Evolutionary conservation across 208 protist genomes (phyloP).

Genomic region (Trypanosoma melophagium): DNA sequence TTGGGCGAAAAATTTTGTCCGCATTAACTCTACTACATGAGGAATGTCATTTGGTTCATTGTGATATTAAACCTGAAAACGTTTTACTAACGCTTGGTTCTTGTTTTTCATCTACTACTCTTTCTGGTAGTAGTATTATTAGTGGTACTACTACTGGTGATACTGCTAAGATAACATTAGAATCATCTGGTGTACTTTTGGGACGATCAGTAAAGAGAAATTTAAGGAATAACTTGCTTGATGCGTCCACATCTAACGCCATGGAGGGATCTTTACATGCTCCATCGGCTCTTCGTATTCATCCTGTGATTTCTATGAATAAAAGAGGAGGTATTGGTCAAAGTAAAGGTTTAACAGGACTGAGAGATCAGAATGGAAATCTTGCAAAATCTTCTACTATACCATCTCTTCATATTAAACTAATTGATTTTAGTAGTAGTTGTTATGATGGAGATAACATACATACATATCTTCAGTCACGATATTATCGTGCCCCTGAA

Average conservation of each 20-base stretch:
- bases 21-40: constrained; percentile 91
- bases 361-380: neutral
- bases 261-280: constrained; percentile 3
- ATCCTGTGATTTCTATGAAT: neutral
- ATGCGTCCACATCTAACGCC: neutral
- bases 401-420: constrained; percentile 78
- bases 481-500: constrained; percentile 97
- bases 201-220: neutral
- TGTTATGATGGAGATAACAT: constrained; percentile 90
- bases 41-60: constrained; percentile 93
- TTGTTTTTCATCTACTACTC: constrained; percentile 19
- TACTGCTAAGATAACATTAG: neutral
- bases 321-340: neutral
- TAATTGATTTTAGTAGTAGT: constrained; percentile 97
- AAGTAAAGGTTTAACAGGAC: neutral
- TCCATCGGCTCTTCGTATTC: constrained; percentile 3
- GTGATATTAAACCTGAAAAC: constrained; percentile 96
- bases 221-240: neutral
- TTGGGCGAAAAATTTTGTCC: constrained; percentile 89
- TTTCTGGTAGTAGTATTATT: neutral
- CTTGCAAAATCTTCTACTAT: constrained; percentile 6
- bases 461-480: constrained; percentile 87
- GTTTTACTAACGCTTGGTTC: constrained; percentile 83
- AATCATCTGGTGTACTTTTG: constrained; percentile 7
- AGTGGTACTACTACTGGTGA: neutral